These are phyloP conservation scores for Pseudogymnoascus sp. DNA, from an alignment of 2,329 filamentous ascomycete genomes.

Conservation along the genomic window DNA sequence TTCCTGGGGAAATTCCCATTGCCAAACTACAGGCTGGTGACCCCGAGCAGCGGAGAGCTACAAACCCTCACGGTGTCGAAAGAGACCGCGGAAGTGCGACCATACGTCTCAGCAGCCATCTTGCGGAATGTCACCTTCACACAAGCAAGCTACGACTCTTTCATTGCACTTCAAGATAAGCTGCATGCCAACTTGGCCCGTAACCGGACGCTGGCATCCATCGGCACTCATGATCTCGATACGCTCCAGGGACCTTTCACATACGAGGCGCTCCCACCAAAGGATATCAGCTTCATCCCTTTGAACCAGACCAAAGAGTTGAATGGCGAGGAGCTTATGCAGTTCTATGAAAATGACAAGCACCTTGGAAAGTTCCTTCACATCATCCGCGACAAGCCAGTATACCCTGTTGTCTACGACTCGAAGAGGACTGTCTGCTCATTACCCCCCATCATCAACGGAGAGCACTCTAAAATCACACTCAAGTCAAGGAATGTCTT, in stretches of 20 bases:
- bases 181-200: conserved; percentile 92
- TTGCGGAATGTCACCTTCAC: conserved; percentile 88
- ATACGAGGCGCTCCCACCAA: conserved; percentile 87
- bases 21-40: conserved; percentile 71
- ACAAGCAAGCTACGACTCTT: conserved; percentile 85
- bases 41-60: conserved; percentile 65
- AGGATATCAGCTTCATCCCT: conserved; percentile 83
- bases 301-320: conserved; percentile 88
- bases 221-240: conserved; percentile 94
- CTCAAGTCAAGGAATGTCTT: conserved; percentile 87
- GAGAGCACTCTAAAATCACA: conserved; percentile 93
- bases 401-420: conserved; percentile 95
- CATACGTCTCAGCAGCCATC: conserved; percentile 83
- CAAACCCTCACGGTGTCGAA: conserved; percentile 75
- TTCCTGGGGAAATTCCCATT: conserved; percentile 71
- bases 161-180: conserved; percentile 97
- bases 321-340: conserved; percentile 83
- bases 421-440: conserved; percentile 82
- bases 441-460: conserved; percentile 95
- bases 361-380: conserved; percentile 84
- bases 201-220: conserved; percentile 88
- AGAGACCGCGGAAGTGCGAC: conserved; percentile 70
- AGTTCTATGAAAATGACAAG: conserved; percentile 91
- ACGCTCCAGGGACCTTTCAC: conserved; percentile 92
- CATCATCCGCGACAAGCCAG: conserved; percentile 87